Base-by-base conservation (phyloP, 352 stramenopile species). In the Phytophthora citrophthora region DNA sequence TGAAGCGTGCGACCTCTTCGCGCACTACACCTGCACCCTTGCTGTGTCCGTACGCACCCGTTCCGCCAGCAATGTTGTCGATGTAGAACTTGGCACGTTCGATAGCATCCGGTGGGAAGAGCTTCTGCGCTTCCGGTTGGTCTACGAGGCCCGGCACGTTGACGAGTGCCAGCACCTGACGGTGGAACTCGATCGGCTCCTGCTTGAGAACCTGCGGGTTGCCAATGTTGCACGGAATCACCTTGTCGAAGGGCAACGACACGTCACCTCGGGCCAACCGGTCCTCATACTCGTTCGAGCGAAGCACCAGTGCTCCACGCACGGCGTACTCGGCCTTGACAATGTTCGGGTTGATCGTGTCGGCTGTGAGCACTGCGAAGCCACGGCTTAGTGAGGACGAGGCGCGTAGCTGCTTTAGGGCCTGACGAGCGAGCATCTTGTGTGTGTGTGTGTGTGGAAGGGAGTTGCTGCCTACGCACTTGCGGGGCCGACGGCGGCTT, bases 31-130 rank as follows among this genome's bases (percentile, higher is more conserved):
- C 68, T 0, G 94, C 79, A 52, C 95, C 95, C 65, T 98, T 95
- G 65, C 86, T 97, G 72, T 98, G 89, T 52, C 86, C 94, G 71
- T 98, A 98, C 4, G 94, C 95, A 40, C 95, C 95, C 3, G 90
- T 93, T 54, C 92, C 92, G 18, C 91, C 91, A 8, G 82, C 86
- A 47, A 97, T 94, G 65, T 92, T 79, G 36, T 85, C 61, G 24
- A 97, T 72, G 76, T 98, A 98, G 40, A 87, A 82, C 62, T 91
- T 93, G 64, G 91, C 92, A 36, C 92, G 86, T 24, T 63, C 83
- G 52, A 97, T 97, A 3, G 83, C 91, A 56, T 98, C 92, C 7
- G 83, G 68, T 27, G 81, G 77, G 76, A 97, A 98, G 39, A 97
- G 81, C 41, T 79, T 76, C 54, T 86, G 61, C 39, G 86, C 86